Base-by-base conservation (phyloP, 768 basidiomycete species). In the Tulasnella sp. region DNA sequence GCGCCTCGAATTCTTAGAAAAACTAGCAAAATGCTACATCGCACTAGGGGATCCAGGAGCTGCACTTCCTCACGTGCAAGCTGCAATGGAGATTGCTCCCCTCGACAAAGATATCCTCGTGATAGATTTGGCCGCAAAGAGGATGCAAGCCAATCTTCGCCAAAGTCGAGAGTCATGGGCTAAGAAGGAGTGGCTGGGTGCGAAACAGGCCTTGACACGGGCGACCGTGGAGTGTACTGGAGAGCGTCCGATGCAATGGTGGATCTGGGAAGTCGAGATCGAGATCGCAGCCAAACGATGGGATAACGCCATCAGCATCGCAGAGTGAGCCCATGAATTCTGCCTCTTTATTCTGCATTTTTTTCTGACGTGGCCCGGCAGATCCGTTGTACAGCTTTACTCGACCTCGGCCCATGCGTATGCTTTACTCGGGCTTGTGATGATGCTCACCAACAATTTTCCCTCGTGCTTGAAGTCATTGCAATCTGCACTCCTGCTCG, bases 351-450 rank as follows among this genome's bases (percentile, higher is more conserved):
- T 38, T 38, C 34, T 38, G 15, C 34, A n/a, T n/a, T n/a, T n/a
- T 38, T 38, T 38, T 5, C 34, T 38, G 34, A 38, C 15, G 15
- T 38, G 34, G 34, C 7, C 5, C 7, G 34, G 34, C 34, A 91
- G 87, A 65, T 87, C 91, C 65, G 84, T 86, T 4, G 72, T 89
- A 45, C 82, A 87, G 60, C 65, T 81, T 43, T 79, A 82, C 53
- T 73, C 80, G 10, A 84, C 82, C 63, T 87, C 88, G 0, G 85
- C 89, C 0, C 91, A 93, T 60, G 81, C 82, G 12, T 78, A 92
- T 29, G 76, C 83, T 15, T 69, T 83, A 15, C 80, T 91, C 31
- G 90, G 87, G 0, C 74, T 88, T 12, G 80, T 91, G 1, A 75
- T 91, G 8, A 91, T 91, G 74, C 73, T 89, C 30, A 74, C 74